These are phyloP conservation scores for Acacia pycnantha DNA, from an alignment of 331 rosid species.

Conservation along the genomic window DNA sequence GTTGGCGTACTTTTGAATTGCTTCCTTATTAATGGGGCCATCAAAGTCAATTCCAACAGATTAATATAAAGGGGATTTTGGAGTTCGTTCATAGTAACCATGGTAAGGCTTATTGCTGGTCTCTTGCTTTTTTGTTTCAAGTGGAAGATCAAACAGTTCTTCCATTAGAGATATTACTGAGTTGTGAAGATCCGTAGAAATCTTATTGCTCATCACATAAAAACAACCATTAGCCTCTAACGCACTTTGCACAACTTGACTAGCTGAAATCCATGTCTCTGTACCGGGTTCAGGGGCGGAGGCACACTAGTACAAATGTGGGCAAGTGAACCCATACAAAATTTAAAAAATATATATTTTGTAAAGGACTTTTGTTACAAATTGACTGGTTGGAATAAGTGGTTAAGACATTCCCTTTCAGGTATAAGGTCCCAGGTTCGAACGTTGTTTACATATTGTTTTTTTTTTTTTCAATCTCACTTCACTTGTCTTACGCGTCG, in stretches of 20 bases:
- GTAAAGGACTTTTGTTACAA: too few relatives aligned
- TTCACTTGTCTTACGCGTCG: too few relatives aligned
- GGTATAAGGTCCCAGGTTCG: too few relatives aligned
- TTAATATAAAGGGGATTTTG: conserved; percentile 39
- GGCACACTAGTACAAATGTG: too few relatives aligned
- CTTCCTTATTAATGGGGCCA: conserved; percentile 27
- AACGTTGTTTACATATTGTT: too few relatives aligned
- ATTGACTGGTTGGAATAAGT: too few relatives aligned
- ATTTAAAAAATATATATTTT: too few relatives aligned
- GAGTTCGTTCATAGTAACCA: conserved; percentile 34
- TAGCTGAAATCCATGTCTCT: background rate
- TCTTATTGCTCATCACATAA: conserved; percentile 32
- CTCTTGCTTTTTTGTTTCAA: conserved; percentile 41
- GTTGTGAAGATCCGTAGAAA: conserved; percentile 33
- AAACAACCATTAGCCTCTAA: conserved; percentile 57
- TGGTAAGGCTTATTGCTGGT: conserved; percentile 44
- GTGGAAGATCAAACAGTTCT: conserved; percentile 53
- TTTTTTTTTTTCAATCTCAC: too few relatives aligned
- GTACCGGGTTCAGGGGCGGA: too few relatives aligned
- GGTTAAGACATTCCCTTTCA: too few relatives aligned
- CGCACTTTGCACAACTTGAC: conserved; percentile 17
- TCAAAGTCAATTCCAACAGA: conserved; percentile 39
- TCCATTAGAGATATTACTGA: conserved; percentile 30
- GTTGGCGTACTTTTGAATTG: conserved; percentile 38
- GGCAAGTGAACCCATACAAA: too few relatives aligned